These are phyloP conservation scores for Plantago rigida DNA, from an alignment of 305 asterid species.

Conservation along the genomic window DNA sequence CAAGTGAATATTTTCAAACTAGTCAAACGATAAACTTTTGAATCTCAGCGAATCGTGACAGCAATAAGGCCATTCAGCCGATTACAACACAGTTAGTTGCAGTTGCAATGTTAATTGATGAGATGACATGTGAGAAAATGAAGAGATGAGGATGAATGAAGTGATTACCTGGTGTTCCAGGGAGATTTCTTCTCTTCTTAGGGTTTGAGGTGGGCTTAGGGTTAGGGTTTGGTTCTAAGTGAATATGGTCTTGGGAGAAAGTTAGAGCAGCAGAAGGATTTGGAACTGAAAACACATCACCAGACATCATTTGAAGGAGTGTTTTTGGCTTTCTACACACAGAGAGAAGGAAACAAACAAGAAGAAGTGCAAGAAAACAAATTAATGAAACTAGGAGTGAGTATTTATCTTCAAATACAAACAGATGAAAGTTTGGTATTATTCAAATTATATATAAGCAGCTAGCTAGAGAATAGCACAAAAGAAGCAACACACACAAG, in stretches of 20 bases:
- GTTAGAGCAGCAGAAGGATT: slow-evolving; percentile 34
- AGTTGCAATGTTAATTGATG: too few species aligned
- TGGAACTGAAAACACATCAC: slow-evolving; percentile 35
- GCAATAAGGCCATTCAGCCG: too few species aligned
- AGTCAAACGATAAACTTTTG: not conserved
- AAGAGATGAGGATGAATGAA: too few species aligned
- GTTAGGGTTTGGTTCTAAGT: slow-evolving; percentile 37
- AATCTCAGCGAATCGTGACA: not conserved
- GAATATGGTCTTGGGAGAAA: slow-evolving; percentile 26
- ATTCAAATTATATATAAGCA: slow-evolving; percentile 19
- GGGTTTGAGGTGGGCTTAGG: slow-evolving; percentile 31
- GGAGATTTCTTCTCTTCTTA: slow-evolving; percentile 55
- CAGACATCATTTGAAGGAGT: slow-evolving; percentile 41
- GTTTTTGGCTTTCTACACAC: not conserved
- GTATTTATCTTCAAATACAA: slow-evolving; percentile 33
- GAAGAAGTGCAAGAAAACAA: slow-evolving; percentile 28
- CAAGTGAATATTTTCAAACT: not conserved
- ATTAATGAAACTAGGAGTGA: not conserved
- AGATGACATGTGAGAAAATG: too few species aligned
- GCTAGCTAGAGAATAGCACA: not conserved
- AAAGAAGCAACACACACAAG: slow-evolving; percentile 20
- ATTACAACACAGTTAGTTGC: too few species aligned
- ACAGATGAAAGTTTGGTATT: slow-evolving; percentile 39
- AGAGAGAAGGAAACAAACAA: slow-evolving; percentile 1
- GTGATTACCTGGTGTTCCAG: slow-evolving; percentile 50